Evolutionary conservation across 495 filamentous ascomycete species (phyloP), one percentile per base, ranked within the genome.

Genomic region (Copromyces sp.): DNA sequence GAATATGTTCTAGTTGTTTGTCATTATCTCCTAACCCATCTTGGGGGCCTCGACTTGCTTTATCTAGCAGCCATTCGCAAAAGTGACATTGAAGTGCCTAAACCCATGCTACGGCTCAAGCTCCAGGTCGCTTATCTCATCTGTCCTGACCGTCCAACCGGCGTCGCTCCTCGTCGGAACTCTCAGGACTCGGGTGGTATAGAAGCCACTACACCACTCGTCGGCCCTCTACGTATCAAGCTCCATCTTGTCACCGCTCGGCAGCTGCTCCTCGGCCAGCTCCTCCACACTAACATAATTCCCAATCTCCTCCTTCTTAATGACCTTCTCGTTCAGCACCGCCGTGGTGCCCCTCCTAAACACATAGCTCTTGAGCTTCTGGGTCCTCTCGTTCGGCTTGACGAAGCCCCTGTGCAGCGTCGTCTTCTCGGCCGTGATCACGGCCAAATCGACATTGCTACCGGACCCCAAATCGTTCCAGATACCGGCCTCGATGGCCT

Each of bases 381-480:
- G 84, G 77, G 90, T 92, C 79, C 96, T 89, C 83, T 94, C 89
- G 81, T 99, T 99, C 68, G 96, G 96, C 81, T 85, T 93, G 82
- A 96, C 89, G 83, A 91, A 95, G 81, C 95, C 96, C 75, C 95
- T 89, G 86, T 94, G 86, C 81, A 99, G 81, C 74, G 92, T 92
- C 37, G 96, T 95, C 90, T 97, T 96, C 75, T 98, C 94, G 76
- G 87, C 84, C 71, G 94, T 95, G 76, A 99, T 98, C 73, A 99
- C 89, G 74, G 94, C 94, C 65, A 99, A 90, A 80, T 99, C 96
- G 65, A 99, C 96, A 81, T 99, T 99, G 78, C 92, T 95, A 74
- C 96, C 96, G 14, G 93, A 97, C 5, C 96, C 96, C 81, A 99
- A 82, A 84, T 99, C 96, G 84, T 99, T 99, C 88, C 95, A 99